Conservation (phyloP, 1,139 yeast genomes). For the Candida buenavistaensis region DNA sequence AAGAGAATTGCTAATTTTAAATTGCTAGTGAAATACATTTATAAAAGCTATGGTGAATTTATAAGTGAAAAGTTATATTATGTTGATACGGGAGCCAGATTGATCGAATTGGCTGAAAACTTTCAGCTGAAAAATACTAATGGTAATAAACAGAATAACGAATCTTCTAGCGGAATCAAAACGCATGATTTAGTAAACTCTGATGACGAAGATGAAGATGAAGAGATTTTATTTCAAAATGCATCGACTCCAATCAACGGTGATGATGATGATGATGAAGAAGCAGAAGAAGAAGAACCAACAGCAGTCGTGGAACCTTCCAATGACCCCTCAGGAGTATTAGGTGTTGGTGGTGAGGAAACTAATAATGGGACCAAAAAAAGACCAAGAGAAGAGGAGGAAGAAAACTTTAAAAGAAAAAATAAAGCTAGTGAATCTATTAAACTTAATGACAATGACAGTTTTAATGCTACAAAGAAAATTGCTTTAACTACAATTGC, state of each 20-base stretch:
- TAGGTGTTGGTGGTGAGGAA: slow-evolving; percentile 2
- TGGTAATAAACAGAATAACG: slow-evolving; percentile 18
- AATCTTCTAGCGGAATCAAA: slow-evolving; percentile 6
- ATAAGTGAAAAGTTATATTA: slow-evolving; percentile 20
- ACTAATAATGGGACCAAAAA: slow-evolving; percentile 15
- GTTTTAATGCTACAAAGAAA: slow-evolving; percentile 3
- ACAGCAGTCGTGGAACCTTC: slow-evolving; percentile 1
- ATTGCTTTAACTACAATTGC: slow-evolving; percentile 4
- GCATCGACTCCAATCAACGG: slow-evolving; percentile 30
- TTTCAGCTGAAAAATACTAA: slow-evolving; percentile 32
- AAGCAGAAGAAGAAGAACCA: slow-evolving; percentile 13
- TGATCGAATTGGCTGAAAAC: slow-evolving; percentile 30
- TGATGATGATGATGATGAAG: slow-evolving; percentile 17
- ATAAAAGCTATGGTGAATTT: slow-evolving; percentile 34
- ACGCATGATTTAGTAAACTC: slow-evolving; percentile 26
- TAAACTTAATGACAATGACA: slow-evolving; percentile 2
- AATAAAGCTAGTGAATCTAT: not conserved
- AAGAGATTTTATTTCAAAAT: slow-evolving; percentile 22
- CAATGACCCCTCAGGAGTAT: no score
- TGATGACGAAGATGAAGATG: slow-evolving; percentile 31
- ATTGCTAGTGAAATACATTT: slow-evolving; percentile 50
- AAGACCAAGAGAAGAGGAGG: slow-evolving; percentile 20
- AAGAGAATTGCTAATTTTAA: slow-evolving; percentile 41
- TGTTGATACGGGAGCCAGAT: slow-evolving; percentile 34
- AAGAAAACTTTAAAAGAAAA: no score